A percentile compares a stretch with the other conserved stretches of the same genome.
Evolutionary conservation across 2,329 filamentous ascomycete species (phyloP).

Genomic region (Aspergillus tamarii): DNA sequence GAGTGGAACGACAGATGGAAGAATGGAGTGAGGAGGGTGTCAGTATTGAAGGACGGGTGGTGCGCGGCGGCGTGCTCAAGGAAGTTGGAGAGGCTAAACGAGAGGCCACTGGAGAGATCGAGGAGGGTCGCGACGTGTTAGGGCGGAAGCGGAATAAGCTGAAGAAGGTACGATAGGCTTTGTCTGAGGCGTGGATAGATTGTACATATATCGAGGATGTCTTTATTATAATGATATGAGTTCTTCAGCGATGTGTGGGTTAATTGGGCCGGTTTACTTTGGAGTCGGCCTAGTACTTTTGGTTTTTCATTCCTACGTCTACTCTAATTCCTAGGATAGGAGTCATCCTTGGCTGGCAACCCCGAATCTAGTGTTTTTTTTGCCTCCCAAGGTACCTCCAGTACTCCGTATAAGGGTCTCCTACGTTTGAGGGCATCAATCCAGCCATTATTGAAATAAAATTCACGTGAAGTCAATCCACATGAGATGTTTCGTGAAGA

Average conservation of each 20-base stretch:
- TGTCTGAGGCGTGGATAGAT: constrained; percentile 1
- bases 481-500: background rate
- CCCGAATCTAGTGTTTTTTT: background rate
- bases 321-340: background rate
- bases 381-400: no score
- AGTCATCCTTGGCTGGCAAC: background rate
- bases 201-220: constrained; percentile 1
- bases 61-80: constrained; percentile 78
- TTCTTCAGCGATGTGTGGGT: background rate
- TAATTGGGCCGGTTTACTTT: background rate
- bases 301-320: background rate
- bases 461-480: background rate
- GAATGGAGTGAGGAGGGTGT: constrained; percentile 89
- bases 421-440: no score
- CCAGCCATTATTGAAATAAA: background rate
- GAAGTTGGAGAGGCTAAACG: constrained; percentile 93
- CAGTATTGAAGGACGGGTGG: constrained; percentile 86
- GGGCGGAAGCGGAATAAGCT: constrained; percentile 69
- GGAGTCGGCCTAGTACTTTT: background rate
- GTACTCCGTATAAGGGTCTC: no score
- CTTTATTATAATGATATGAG: constrained; percentile 7
- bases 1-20: constrained; percentile 77
- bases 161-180: constrained; percentile 43
- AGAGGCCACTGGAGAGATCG: constrained; percentile 86
- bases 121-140: constrained; percentile 86